Evolutionary conservation across 805 yeast genomes (phyloP).

Genomic region (Metschnikowia koreensis): DNA sequence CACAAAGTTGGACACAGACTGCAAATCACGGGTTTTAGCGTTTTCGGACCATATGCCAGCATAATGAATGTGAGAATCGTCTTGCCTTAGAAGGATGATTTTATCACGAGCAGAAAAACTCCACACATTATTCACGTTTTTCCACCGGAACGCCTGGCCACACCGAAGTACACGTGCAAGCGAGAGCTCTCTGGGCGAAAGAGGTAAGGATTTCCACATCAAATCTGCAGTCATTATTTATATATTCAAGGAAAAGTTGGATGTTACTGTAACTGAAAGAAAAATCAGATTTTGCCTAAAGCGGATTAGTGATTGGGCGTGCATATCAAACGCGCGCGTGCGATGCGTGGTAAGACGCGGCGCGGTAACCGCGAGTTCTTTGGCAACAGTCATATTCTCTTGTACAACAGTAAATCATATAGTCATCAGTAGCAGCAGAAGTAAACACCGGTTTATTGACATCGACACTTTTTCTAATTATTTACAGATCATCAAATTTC

Average conservation of each 20-base stretch:
- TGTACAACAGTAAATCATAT: no score
- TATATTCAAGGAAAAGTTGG: neutral
- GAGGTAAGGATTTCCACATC: conserved; percentile 16
- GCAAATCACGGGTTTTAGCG: conserved; percentile 13
- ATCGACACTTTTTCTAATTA: no score
- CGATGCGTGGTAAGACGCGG: conserved; percentile 4
- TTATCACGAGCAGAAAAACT: conserved; percentile 58
- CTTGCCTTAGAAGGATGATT: conserved; percentile 66
- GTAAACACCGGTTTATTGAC: no score
- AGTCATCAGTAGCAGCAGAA: no score
- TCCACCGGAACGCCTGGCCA: conserved; percentile 88
- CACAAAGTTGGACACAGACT: conserved; percentile 43
- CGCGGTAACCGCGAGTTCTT: neutral
- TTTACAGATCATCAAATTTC: no score
- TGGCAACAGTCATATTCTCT: neutral
- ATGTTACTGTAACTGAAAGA: neutral
- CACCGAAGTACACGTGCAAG: conserved; percentile 68
- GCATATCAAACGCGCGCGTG: conserved; percentile 2
- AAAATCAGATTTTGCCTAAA: conserved; percentile 4
- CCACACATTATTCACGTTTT: conserved; percentile 60
- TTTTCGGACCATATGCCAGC: conserved; percentile 30
- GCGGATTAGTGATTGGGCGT: conserved; percentile 7
- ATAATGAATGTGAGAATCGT: conserved; percentile 49
- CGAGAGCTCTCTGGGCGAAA: conserved; percentile 46
- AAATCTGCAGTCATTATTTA: conserved; percentile 16